Evolutionary conservation across 768 basidiomycete genomes (phyloP).

Genomic region (Favolaschia claudopus): DNA sequence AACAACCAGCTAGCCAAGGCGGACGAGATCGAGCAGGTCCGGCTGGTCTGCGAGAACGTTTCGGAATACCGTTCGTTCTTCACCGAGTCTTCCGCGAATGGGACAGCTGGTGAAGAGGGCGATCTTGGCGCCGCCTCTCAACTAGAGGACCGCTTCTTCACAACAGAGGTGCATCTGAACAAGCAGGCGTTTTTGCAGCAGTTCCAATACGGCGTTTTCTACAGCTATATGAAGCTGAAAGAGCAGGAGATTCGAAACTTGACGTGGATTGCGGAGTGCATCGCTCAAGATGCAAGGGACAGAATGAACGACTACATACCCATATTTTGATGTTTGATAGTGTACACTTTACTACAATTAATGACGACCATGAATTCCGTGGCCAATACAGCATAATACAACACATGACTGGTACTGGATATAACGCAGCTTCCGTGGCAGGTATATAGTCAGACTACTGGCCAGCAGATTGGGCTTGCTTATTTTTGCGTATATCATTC

Average conservation of each 20-base stretch:
- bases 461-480: neutral
- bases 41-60: conserved; percentile 85
- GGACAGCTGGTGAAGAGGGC: conserved; percentile 42
- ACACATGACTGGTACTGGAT: neutral
- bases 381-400: neutral
- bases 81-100: conserved; percentile 54
- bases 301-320: conserved; percentile 96
- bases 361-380: neutral
- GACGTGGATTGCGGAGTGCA: conserved; percentile 97
- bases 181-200: conserved; percentile 95
- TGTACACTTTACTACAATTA: conserved; percentile 16
- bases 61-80: conserved; percentile 94
- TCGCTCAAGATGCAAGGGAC: conserved; percentile 95
- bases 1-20: conserved; percentile 94
- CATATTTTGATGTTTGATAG: conserved; percentile 65
- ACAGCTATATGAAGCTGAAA: conserved; percentile 90
- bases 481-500: neutral
- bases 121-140: conserved; percentile 62
- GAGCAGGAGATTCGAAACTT: conserved; percentile 90
- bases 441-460: no score
- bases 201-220: conserved; percentile 95
- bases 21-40: conserved; percentile 94
- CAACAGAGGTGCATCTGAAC: conserved; percentile 91
- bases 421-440: no score
- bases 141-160: conserved; percentile 95